These are phyloP conservation scores for Vitis labrusca DNA, from an alignment of 164 flowering plant species.

Conservation along the genomic window DNA sequence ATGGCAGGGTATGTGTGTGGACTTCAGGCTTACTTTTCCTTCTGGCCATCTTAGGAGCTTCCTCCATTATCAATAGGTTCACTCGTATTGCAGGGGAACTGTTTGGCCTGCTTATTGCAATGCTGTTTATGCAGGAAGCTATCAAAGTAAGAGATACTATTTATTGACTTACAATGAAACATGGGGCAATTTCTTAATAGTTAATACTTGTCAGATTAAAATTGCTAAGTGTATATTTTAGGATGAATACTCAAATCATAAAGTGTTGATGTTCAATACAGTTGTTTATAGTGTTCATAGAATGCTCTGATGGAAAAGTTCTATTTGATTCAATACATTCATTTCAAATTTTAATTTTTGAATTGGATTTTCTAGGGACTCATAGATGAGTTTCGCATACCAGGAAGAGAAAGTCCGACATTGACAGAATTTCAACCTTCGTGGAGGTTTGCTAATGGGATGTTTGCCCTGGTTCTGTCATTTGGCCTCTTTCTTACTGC, in stretches of 20 bases:
- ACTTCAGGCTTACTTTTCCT: conserved; percentile 34
- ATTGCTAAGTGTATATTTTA: not conserved
- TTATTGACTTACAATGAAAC: no score
- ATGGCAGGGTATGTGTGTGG: conserved; percentile 37
- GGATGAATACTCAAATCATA: no score
- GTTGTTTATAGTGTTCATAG: no score
- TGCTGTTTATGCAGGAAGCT: conserved; percentile 46
- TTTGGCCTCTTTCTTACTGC: conserved; percentile 50
- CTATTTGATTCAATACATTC: no score
- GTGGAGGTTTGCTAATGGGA: conserved; percentile 52
- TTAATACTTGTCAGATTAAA: not conserved
- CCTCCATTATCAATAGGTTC: conserved; percentile 36
- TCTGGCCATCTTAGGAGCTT: conserved; percentile 38
- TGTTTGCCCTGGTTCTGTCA: conserved; percentile 47
- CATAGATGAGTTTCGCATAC: conserved; percentile 39
- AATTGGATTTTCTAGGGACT: conserved; percentile 32
- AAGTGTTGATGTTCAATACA: no score
- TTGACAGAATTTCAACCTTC: conserved; percentile 26
- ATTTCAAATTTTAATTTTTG: not conserved
- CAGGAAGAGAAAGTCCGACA: conserved; percentile 27
- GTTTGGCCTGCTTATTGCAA: conserved; percentile 41
- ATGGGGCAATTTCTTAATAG: not conserved
- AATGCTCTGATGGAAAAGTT: no score
- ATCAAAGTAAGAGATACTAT: conserved; percentile 24
- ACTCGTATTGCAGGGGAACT: conserved; percentile 42